Evolutionary conservation across 2,329 filamentous ascomycete genomes (phyloP).

Genomic region (Lachnellula suecica): DNA sequence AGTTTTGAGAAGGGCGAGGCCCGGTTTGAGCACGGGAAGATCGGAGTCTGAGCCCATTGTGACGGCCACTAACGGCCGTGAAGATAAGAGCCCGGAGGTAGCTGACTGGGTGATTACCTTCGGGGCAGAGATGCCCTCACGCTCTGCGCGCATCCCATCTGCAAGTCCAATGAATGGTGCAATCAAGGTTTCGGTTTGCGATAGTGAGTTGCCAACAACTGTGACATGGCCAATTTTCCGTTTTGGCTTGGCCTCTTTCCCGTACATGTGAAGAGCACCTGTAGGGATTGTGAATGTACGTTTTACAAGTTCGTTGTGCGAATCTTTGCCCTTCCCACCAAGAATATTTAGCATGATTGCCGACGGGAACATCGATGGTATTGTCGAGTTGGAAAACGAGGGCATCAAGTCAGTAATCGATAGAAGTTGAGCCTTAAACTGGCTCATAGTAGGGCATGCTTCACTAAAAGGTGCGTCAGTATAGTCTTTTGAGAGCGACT

Average conservation of each 20-base stretch:
- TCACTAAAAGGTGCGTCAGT: no score
- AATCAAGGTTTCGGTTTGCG: conserved; percentile 65
- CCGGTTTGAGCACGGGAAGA: conserved; percentile 73
- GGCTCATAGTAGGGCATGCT: conserved; percentile 79
- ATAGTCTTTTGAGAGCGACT: no score
- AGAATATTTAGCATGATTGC: conserved; percentile 82
- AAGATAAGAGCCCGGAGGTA: not conserved
- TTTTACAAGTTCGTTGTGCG: conserved; percentile 56
- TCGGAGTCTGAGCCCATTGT: conserved; percentile 80
- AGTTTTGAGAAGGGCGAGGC: conserved; percentile 40
- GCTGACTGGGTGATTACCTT: conserved; percentile 38
- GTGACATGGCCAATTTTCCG: conserved; percentile 97
- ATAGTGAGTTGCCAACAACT: conserved; percentile 67
- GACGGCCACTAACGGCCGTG: conserved; percentile 61
- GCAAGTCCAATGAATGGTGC: conserved; percentile 68
- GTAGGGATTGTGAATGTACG: conserved; percentile 57
- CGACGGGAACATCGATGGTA: conserved; percentile 37
- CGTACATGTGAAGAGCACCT: conserved; percentile 80
- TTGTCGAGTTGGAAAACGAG: conserved; percentile 26
- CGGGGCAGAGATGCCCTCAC: conserved; percentile 40
- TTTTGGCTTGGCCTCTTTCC: conserved; percentile 82
- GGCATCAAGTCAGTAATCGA: conserved; percentile 67
- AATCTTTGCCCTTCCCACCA: conserved; percentile 63
- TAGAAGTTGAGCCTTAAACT: conserved; percentile 81
- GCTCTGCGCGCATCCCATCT: conserved; percentile 57